Evolutionary conservation across 2,329 filamentous ascomycete species (phyloP), one percentile per base, ranked within the genome.

Genomic region (Pseudopithomyces chartarum): DNA sequence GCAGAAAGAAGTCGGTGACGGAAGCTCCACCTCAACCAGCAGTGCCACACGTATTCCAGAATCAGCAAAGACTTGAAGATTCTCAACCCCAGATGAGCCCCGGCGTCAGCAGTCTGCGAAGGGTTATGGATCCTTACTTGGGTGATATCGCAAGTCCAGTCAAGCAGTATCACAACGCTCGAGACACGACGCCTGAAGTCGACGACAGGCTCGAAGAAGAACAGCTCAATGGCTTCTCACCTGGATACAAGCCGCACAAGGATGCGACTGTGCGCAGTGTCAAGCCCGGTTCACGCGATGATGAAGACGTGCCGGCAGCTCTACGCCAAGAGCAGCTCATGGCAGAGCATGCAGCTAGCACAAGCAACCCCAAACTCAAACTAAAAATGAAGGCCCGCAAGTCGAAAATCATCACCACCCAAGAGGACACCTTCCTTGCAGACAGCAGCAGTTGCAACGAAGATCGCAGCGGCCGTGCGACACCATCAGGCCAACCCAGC

Each of bases 91-190:
- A 69, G 44, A 67, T 62, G 11, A 82, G 79, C 62, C 79, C 80
- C 7, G 73, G 91, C 15, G 85, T 89, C 36, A 95, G 90, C 73
- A 97, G 92, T 76, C 80, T 97, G 64, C 86, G 91, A 57, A 86
- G 91, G 76, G 90, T 91, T 51, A 96, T 97, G 92, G 90, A 89
- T 76, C 92, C 91, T 6, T 97, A 92, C 73, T 78, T 97, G 19
- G 71, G 62, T 54, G 73, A 76, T 40, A 55, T 65, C 29, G 62
- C 62, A 56, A 66, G 61, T 38, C 54, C 69, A 20, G 58, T 45
- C 15, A 63, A 73, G 29, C 60, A 53, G 26, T 63, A 67, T 46
- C 65, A 63, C 65, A 72, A 68, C 58, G 67, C 56, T 57, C 72
- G 53, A 22, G 68, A 66, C 64, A 69, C 62, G 44, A 65, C 63